These are phyloP conservation scores for Picochlorum sp. DNA, from an alignment of 139 green algal species.

Conservation along the genomic window DNA sequence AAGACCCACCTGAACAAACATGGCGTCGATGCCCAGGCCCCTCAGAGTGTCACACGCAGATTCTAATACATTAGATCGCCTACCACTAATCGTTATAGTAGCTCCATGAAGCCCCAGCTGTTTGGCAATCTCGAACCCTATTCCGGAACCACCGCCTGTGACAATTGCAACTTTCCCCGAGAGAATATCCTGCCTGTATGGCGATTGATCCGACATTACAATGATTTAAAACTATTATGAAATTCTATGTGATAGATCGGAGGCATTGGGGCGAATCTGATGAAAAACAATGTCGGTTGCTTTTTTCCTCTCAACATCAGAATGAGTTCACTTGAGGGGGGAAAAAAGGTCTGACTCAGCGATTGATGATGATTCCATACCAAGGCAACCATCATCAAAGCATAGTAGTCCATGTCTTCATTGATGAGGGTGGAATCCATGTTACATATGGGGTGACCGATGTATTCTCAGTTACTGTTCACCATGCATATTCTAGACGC, in stretches of 20 bases:
- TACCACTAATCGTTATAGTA: constrained; percentile 60
- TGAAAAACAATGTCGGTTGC: no score
- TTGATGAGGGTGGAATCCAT: no score
- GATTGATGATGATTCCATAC: no score
- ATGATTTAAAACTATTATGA: neutral
- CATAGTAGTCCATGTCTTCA: no score
- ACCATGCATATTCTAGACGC: neutral
- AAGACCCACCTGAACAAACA: constrained; percentile 25
- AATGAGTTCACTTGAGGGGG: no score
- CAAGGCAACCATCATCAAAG: no score
- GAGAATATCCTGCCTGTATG: constrained; percentile 24
- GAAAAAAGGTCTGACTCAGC: no score
- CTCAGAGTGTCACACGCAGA: constrained; percentile 34
- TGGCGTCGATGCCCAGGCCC: constrained; percentile 44
- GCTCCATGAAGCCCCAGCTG: constrained; percentile 83
- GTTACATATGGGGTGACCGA: no score
- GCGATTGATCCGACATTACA: constrained; percentile 12
- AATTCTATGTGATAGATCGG: neutral
- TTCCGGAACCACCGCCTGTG: constrained; percentile 75
- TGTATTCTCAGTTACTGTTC: constrained; percentile 1
- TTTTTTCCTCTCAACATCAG: no score
- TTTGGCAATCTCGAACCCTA: constrained; percentile 74
- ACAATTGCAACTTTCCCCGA: constrained; percentile 59
- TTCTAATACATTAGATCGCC: constrained; percentile 62
- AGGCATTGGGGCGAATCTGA: neutral